Conservation (phyloP, 129 eudicot genomes). For the Mikania micrantha region DNA sequence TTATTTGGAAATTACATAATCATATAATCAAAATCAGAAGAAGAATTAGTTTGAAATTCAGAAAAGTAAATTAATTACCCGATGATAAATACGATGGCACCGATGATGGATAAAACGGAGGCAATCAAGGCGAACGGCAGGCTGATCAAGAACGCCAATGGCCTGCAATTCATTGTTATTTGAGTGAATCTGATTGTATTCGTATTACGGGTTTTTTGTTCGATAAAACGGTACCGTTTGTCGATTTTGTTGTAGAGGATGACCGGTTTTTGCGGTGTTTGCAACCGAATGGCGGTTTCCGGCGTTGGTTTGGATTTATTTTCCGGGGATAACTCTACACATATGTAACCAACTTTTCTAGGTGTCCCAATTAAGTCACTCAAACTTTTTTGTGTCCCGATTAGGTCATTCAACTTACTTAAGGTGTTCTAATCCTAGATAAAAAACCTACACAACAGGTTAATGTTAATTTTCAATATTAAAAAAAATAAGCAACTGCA, state of each 20-base stretch:
- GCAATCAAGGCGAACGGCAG: conserved; percentile 50
- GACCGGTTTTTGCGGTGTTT: conserved; percentile 6
- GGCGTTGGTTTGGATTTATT: background rate
- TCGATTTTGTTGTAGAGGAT: conserved; percentile 3
- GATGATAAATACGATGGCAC: conserved; percentile 34
- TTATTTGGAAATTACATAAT: background rate
- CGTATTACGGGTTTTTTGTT: background rate
- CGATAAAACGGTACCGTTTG: background rate
- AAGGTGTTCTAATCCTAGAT: too few species aligned
- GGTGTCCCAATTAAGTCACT: too few species aligned
- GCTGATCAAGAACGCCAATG: conserved; percentile 46
- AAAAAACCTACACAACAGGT: too few species aligned
- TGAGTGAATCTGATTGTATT: conserved; percentile 1
- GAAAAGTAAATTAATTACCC: too few species aligned
- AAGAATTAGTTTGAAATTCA: too few species aligned
- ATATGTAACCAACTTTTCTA: too few species aligned
- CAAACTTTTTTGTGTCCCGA: too few species aligned
- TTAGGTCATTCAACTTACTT: too few species aligned
- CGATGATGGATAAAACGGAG: conserved; percentile 34
- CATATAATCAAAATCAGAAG: background rate
- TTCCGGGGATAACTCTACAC: too few species aligned
- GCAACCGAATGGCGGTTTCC: conserved; percentile 13
- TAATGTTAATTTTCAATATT: too few species aligned
- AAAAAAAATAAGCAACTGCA: too few species aligned
- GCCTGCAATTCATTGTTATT: conserved; percentile 39